Percentiles rank a stretch among this genome's conserved stretches.
phyloP scores from a whole-genome alignment of 768 basidiomycete genomes.

The Lactarius quietus region DNA sequence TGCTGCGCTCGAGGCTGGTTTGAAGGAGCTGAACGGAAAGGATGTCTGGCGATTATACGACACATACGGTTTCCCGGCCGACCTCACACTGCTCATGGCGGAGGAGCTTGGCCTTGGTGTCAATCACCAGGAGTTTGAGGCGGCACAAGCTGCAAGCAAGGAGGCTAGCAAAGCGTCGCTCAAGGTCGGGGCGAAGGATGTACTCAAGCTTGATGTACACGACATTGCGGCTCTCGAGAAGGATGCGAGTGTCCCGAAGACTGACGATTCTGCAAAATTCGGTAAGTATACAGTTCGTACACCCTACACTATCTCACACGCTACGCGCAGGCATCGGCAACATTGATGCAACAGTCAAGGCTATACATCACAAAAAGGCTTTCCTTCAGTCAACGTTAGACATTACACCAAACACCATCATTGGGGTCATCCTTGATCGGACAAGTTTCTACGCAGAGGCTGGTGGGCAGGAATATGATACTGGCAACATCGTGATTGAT shows the following conservation, averaged over 20 bases:
- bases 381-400: slow-evolving; percentile 66
- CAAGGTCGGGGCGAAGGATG: slow-evolving; percentile 64
- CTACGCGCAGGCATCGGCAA: slow-evolving; percentile 65
- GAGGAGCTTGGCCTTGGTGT: slow-evolving; percentile 83
- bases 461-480: slow-evolving; percentile 97
- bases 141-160: slow-evolving; percentile 82
- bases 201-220: slow-evolving; percentile 92
- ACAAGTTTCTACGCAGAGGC: slow-evolving; percentile 98
- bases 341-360: slow-evolving; percentile 68
- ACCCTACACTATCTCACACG: not conserved
- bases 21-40: slow-evolving; percentile 72
- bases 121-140: slow-evolving; percentile 86
- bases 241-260: slow-evolving; percentile 75
- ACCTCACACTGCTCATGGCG: slow-evolving; percentile 95
- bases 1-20: slow-evolving; percentile 58
- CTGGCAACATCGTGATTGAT: slow-evolving; percentile 91
- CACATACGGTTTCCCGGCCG: slow-evolving; percentile 97
- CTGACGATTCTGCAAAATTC: slow-evolving; percentile 90
- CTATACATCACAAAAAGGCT: slow-evolving; percentile 77
- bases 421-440: slow-evolving; percentile 86
- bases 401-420: slow-evolving; percentile 60
- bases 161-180: slow-evolving; percentile 84
- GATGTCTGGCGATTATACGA: slow-evolving; percentile 98
- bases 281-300: slow-evolving; percentile 46
- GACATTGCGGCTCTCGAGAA: slow-evolving; percentile 86